A percentile compares a stretch with the other conserved stretches of the same genome.
Evolutionary conservation across 176 grass and related monocot species (phyloP).

Genomic region (Musa beccarii): DNA sequence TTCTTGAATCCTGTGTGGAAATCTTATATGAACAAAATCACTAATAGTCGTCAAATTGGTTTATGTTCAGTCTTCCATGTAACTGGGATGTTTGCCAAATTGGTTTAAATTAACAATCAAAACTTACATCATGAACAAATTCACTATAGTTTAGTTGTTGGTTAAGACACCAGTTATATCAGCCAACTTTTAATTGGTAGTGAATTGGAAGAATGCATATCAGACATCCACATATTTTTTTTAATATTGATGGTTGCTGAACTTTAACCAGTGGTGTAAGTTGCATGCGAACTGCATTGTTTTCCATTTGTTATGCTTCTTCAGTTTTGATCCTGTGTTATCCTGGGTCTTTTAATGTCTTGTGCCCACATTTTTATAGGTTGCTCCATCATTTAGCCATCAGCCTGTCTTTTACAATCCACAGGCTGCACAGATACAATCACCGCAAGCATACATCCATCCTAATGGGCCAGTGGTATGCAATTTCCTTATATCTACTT

Average conservation of each 20-base stretch:
- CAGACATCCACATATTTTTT: not conserved
- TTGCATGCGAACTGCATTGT: not conserved
- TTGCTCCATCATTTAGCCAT: constrained; percentile 38
- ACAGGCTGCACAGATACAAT: constrained; percentile 34
- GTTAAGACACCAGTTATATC: not conserved
- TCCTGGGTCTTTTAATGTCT: not conserved
- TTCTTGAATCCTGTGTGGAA: no score
- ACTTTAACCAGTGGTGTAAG: not conserved
- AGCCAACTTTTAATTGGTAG: not conserved
- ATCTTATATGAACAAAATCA: no score
- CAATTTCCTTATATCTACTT: constrained; percentile 2
- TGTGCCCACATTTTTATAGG: constrained; percentile 25
- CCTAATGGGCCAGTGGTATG: constrained; percentile 40
- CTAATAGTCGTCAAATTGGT: no score
- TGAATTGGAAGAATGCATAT: not conserved
- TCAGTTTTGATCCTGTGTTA: not conserved
- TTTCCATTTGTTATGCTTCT: not conserved
- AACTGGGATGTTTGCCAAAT: not conserved
- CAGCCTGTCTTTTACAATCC: constrained; percentile 50
- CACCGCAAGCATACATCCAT: constrained; percentile 50
- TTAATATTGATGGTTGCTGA: not conserved
- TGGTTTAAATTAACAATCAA: not conserved
- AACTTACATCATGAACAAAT: not conserved
- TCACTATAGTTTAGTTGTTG: not conserved
- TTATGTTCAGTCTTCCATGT: not conserved